A percentile compares a stretch with the other conserved stretches of the same genome.
Conservation (phyloP, 192 early-diverging fungal species). For the Backusella sp. region DNA sequence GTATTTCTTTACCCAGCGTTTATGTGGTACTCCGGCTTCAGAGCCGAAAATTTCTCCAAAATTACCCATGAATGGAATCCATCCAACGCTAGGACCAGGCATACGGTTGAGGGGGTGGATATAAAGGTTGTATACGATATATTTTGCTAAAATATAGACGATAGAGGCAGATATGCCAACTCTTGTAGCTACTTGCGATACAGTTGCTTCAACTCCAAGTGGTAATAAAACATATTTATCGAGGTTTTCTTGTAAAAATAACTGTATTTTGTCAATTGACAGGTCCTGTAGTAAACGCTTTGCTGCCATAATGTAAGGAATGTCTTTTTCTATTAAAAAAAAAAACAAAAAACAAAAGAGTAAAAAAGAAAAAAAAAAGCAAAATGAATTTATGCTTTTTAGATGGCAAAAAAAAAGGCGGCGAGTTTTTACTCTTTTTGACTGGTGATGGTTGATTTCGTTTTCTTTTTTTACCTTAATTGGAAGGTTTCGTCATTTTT, state of each 20-base stretch:
- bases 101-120: conserved; percentile 41
- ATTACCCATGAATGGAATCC: conserved; percentile 44
- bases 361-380: not conserved
- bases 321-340: not conserved
- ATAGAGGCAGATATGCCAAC: not conserved
- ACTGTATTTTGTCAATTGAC: not conserved
- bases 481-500: not conserved
- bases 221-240: conserved; percentile 7
- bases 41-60: conserved; percentile 41
- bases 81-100: conserved; percentile 48
- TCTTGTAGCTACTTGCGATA: not conserved
- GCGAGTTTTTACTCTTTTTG: not conserved
- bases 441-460: not conserved
- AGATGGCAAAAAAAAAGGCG: not conserved
- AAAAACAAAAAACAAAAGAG: not conserved
- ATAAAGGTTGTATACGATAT: conserved; percentile 38
- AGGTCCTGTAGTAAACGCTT: not conserved
- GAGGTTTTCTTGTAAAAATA: not conserved
- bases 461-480: not conserved
- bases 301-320: not conserved
- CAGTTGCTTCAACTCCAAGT: not conserved
- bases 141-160: conserved; percentile 38
- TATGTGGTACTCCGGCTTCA: conserved; percentile 46
- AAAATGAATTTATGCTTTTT: not conserved
- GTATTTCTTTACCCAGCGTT: conserved; percentile 47